phyloP scores from a whole-genome alignment of 305 asterid species.

The Fraxinus ornus region DNA sequence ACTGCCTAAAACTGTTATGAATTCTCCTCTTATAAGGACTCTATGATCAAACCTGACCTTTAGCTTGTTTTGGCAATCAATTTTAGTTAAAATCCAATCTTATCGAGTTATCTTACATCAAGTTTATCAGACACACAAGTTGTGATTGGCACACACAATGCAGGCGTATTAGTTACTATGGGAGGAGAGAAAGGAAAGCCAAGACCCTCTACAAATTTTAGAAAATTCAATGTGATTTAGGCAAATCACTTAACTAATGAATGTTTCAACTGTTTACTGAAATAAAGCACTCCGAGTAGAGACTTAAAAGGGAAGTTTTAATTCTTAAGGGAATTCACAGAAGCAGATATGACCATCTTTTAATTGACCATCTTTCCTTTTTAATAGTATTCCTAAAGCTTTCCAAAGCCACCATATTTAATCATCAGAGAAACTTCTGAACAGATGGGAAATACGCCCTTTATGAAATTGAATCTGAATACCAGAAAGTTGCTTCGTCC shows the following conservation, averaged over 20 bases:
- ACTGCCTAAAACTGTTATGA: not conserved
- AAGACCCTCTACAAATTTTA: not conserved
- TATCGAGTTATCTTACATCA: not conserved
- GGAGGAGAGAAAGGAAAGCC: not conserved
- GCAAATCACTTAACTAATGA: not conserved
- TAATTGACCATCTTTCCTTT: not conserved
- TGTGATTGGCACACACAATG: not conserved
- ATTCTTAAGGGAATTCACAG: not conserved
- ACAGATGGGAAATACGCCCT: conserved; percentile 10
- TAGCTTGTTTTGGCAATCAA: not conserved
- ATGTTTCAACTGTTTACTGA: not conserved
- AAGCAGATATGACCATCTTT: not conserved
- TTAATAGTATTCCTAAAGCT: not conserved
- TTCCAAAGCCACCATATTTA: not conserved
- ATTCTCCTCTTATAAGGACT: not conserved
- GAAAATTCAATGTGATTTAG: not conserved
- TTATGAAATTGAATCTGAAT: conserved; percentile 21
- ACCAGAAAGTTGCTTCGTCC: conserved; percentile 99
- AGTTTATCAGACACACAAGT: not conserved
- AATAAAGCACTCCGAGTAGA: not conserved
- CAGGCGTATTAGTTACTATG: not conserved
- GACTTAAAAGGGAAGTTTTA: not conserved
- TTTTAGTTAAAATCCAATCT: not conserved
- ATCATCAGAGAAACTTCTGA: not conserved
- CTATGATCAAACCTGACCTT: not conserved